These are phyloP conservation scores for Paecilomyces sp. DNA, from an alignment of 2,329 filamentous ascomycete genomes.

Conservation along the genomic window DNA sequence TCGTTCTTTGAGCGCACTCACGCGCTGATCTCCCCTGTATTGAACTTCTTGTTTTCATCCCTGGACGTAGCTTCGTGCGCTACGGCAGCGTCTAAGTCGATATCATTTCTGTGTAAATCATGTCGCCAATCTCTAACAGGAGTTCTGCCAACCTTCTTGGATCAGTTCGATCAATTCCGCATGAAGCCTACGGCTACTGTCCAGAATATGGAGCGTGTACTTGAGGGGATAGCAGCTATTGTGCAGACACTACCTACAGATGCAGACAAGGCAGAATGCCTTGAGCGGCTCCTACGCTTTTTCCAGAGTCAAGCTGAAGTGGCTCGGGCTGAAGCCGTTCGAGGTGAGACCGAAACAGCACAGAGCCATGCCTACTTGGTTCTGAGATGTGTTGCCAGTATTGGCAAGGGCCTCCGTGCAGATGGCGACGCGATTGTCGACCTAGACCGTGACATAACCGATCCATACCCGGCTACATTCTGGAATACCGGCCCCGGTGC, in stretches of 20 bases:
- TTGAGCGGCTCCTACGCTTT: conserved; percentile 31
- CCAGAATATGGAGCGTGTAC: conserved; percentile 34
- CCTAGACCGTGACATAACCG: conserved; percentile 16
- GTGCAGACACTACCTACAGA: conserved; percentile 34
- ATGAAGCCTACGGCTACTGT: conserved; percentile 27
- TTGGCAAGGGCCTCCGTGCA: conserved; percentile 32
- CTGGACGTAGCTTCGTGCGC: conserved; percentile 35
- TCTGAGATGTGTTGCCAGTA: conserved; percentile 33
- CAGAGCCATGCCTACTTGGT: conserved; percentile 26
- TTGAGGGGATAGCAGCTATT: conserved; percentile 39
- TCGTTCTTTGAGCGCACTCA: conserved; percentile 38
- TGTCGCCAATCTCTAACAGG: conserved; percentile 33
- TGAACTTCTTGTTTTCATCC: conserved; percentile 40
- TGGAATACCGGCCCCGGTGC: conserved; percentile 29
- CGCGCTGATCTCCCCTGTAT: conserved; percentile 29
- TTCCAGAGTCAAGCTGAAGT: conserved; percentile 28
- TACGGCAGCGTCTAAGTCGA: conserved; percentile 35
- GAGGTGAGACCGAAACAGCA: conserved; percentile 26
- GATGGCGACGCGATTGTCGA: conserved; percentile 30
- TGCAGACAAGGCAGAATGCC: conserved; percentile 30
- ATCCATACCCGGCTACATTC: conserved; percentile 26
- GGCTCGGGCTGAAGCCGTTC: conserved; percentile 23
- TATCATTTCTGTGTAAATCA: conserved; percentile 36
- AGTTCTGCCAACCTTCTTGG: conserved; percentile 37
- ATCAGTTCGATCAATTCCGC: conserved; percentile 33